Evolutionary conservation across 352 stramenopile species (phyloP), one percentile per base, ranked within the genome.

Genomic region (Sclerospora graminicola): DNA sequence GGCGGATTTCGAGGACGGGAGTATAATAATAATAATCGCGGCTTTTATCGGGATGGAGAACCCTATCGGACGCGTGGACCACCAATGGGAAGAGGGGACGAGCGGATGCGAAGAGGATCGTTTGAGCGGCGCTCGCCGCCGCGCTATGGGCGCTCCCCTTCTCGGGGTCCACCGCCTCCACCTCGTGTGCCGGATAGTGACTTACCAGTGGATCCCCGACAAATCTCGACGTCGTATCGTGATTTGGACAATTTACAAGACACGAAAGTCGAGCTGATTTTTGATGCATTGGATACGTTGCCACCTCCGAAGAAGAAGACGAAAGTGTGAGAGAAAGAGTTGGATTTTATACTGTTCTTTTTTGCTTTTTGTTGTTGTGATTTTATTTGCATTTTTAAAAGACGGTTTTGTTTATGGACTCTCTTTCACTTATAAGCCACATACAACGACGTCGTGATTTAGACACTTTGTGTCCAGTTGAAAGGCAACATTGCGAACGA

Each of bases 241-340:
- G 79, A 91, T 41, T 51, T 91, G 46, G 79, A 91, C 62, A 85
- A 87, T 31, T 45, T 91, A 19, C 67, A 87, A 44, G 73, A 89
- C 41, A 81, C 76, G 5, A 86, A 89, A 54, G 79, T 91, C 36
- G 77, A 91, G 47, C 48, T 91, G 46, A 86, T 69, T 43, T 91
- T 91, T 51, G 73, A 90, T 33, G 77, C 74, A 20, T 59, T 91
- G 15, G 72, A 84, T 32, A 87, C 64, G 27, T 61, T 91, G 35
- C 79, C 77, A 28, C 79, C 79, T 31, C 79, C 79, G 13, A 91
- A 91, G 63, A 91, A 91, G 66, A 85, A 87, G 67, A 72, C 71
- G 11, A 90, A 90, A 37, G 58, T 84, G 36, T 88, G 55, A 64
- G 21, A 26, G 21, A 26, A 26, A 26, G 21, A 26, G 21, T 3